These are phyloP conservation scores for Abrus pulchellus DNA, from an alignment of 306 rosid genomes.

Conservation along the genomic window DNA sequence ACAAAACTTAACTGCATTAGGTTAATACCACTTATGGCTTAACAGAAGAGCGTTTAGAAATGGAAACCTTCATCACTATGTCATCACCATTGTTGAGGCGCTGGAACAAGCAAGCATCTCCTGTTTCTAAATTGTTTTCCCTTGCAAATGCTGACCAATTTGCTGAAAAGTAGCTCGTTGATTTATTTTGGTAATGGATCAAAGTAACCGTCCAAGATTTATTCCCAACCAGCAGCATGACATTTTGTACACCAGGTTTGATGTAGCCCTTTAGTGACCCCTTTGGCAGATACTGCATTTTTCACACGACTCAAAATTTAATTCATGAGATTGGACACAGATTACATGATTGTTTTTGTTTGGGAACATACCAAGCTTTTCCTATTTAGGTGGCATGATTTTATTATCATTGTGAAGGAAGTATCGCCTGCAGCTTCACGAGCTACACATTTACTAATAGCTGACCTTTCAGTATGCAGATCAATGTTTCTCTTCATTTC, in stretches of 20 bases:
- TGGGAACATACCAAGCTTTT: not conserved
- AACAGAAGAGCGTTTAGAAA: not conserved
- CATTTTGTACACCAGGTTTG: constrained; percentile 28
- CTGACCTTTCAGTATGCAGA: not conserved
- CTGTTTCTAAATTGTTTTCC: constrained; percentile 19
- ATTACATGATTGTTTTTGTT: constrained; percentile 18
- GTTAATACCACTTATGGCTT: not conserved
- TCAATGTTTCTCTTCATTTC: not conserved
- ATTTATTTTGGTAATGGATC: not conserved
- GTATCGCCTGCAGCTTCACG: not conserved
- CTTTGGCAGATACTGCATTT: constrained; percentile 12
- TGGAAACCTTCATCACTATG: constrained; percentile 25
- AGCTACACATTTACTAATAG: not conserved
- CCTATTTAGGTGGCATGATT: not conserved
- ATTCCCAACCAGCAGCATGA: constrained; percentile 17
- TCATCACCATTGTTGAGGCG: not conserved
- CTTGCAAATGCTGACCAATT: constrained; percentile 2
- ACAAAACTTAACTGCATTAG: not conserved
- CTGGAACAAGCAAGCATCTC: constrained; percentile 37
- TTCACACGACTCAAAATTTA: not conserved
- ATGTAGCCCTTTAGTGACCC: not conserved
- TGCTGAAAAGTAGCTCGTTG: not conserved
- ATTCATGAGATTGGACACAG: not conserved
- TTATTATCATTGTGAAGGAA: not conserved
- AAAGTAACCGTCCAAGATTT: constrained; percentile 33